These are phyloP conservation scores for Fusarium coicis DNA, from an alignment of 2,329 filamentous ascomycete genomes.

Conservation along the genomic window DNA sequence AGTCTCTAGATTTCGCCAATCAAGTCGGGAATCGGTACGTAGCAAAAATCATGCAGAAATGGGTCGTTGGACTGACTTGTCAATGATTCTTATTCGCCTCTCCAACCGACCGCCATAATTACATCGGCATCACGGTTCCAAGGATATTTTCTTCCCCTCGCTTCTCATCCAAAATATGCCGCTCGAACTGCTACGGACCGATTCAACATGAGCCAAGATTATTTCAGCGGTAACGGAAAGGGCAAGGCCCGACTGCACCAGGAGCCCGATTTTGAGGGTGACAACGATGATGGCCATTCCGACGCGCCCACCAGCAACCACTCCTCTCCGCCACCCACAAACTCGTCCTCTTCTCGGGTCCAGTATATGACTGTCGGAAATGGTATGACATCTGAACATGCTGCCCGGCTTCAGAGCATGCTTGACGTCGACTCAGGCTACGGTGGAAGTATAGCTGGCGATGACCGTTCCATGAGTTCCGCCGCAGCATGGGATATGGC, in stretches of 20 bases:
- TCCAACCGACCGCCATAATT: slow-evolving; percentile 31
- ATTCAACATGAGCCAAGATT: slow-evolving; percentile 69
- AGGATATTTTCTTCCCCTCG: slow-evolving; percentile 27
- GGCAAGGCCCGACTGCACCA: slow-evolving; percentile 58
- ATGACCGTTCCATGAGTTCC: slow-evolving; percentile 62
- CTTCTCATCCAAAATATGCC: slow-evolving; percentile 48
- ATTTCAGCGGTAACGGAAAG: slow-evolving; percentile 66
- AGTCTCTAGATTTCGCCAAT: slow-evolving; percentile 42
- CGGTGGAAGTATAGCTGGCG: slow-evolving; percentile 79
- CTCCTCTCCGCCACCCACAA: slow-evolving; percentile 39
- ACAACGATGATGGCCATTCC: slow-evolving; percentile 37
- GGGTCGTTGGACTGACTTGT: slow-evolving; percentile 35
- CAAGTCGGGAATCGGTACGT: slow-evolving; percentile 39
- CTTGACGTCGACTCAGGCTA: slow-evolving; percentile 93
- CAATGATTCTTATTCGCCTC: slow-evolving; percentile 41
- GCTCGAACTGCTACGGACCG: slow-evolving; percentile 37
- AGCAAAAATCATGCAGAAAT: slow-evolving; percentile 49
- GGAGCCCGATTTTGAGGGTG: slow-evolving; percentile 42
- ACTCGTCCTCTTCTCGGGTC: slow-evolving; percentile 55
- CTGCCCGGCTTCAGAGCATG: slow-evolving; percentile 81
- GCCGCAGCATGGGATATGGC: slow-evolving; percentile 59
- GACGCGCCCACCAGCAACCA: slow-evolving; percentile 42
- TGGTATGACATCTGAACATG: slow-evolving; percentile 83
- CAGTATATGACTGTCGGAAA: slow-evolving; percentile 90
- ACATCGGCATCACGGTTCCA: slow-evolving; percentile 37